Evolutionary conservation across 306 rosid genomes (phyloP).

Genomic region (Comarum palustre): DNA sequence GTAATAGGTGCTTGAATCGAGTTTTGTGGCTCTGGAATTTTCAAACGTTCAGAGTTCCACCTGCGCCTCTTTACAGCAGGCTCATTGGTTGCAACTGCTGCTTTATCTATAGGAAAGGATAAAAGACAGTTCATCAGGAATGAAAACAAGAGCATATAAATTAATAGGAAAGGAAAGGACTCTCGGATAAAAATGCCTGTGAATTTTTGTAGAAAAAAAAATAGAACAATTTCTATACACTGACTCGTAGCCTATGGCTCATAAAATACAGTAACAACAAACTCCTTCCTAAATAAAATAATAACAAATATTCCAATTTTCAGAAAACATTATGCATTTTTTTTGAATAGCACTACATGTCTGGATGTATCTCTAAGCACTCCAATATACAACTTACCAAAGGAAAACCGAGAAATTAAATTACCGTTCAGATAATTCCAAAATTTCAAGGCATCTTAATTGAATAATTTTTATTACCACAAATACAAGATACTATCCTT

Average conservation of each 20-base stretch:
- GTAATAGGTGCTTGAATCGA: conserved; percentile 42
- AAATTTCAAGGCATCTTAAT: neutral
- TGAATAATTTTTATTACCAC: too few species aligned
- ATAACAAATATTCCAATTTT: neutral
- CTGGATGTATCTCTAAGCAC: neutral
- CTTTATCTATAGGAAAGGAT: conserved; percentile 44
- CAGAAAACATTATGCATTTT: neutral
- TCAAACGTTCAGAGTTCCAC: conserved; percentile 70
- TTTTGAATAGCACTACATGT: neutral
- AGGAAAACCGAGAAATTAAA: neutral
- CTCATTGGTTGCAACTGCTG: conserved; percentile 57
- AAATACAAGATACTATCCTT: neutral
- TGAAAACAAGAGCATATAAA: neutral
- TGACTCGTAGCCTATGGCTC: neutral
- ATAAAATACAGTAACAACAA: neutral
- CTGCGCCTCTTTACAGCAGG: conserved; percentile 82
- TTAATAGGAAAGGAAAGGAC: neutral
- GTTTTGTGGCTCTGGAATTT: conserved; percentile 56
- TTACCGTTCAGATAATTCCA: neutral
- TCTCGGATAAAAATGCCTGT: neutral
- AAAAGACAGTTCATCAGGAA: neutral
- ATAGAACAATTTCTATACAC: neutral
- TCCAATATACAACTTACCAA: neutral
- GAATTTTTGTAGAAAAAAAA: neutral
- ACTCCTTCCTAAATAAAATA: neutral